These are phyloP conservation scores for Panicum hallii DNA, from an alignment of 202 grass and related monocot genomes.

Conservation along the genomic window DNA sequence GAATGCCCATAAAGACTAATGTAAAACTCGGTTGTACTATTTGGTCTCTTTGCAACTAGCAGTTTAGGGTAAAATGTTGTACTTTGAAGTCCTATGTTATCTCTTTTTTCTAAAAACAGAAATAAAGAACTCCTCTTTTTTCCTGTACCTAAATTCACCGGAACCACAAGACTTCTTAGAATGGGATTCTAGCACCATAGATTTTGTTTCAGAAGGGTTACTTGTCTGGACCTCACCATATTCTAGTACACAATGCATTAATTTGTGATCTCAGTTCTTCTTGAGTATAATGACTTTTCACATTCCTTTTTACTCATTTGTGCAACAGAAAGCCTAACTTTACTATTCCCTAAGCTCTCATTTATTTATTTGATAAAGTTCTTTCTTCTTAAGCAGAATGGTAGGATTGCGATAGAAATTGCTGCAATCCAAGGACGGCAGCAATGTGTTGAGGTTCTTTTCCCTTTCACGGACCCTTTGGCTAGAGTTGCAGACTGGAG, in stretches of 20 bases:
- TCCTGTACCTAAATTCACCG: neutral
- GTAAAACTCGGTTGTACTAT: neutral
- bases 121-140: neutral
- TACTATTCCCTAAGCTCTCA: neutral
- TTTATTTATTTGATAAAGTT: neutral
- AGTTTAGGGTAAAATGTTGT: neutral
- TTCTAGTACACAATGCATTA: neutral
- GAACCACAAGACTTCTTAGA: no score
- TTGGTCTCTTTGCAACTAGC: neutral
- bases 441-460: slow-evolving; percentile 30
- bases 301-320: neutral
- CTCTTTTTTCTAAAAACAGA: neutral
- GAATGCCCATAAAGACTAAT: neutral
- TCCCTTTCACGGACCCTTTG: slow-evolving; percentile 1
- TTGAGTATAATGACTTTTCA: neutral
- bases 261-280: neutral
- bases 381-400: slow-evolving; percentile 23
- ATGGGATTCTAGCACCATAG: no score
- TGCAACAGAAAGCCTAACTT: slow-evolving; percentile 1
- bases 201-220: neutral
- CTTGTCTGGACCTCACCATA: neutral
- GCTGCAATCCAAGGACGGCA: slow-evolving; percentile 20
- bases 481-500: slow-evolving; percentile 31
- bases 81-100: neutral
- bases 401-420: slow-evolving; percentile 13